Conservation (phyloP, 345 rosid genomes). For the Gossypium sturtianum region DNA sequence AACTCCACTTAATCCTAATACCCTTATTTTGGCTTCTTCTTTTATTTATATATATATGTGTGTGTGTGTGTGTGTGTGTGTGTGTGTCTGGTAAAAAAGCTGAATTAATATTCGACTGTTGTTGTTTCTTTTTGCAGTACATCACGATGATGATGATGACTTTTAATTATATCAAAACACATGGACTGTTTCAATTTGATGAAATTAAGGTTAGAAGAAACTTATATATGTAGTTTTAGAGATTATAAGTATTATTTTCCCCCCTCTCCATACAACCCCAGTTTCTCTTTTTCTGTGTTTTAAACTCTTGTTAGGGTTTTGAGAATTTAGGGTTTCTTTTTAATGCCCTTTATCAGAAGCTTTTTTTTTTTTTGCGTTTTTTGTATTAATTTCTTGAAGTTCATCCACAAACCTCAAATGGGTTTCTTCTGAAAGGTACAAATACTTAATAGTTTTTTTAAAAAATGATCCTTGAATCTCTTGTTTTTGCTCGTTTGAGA, state of each 20-base stretch:
- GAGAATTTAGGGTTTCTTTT: conserved; percentile 19
- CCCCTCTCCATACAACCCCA: neutral
- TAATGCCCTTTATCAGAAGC: no score
- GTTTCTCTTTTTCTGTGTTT: neutral
- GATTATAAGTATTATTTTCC: neutral
- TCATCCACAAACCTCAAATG: neutral
- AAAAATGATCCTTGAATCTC: no score
- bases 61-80: neutral
- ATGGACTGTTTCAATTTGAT: neutral
- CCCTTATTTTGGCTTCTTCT: neutral
- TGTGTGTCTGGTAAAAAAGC: neutral
- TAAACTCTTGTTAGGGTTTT: neutral
- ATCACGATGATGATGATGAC: neutral
- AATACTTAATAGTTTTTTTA: no score
- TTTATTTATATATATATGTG: neutral
- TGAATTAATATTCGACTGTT: neutral
- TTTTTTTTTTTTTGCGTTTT: neutral
- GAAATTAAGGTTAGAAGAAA: conserved; percentile 8
- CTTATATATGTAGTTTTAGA: neutral
- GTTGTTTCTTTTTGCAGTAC: neutral
- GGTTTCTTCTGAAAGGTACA: no score
- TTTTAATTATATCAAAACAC: neutral
- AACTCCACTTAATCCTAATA: neutral
- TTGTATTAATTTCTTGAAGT: neutral
- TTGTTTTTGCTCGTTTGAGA: neutral